Evolutionary conservation across 345 rosid genomes (phyloP).

Genomic region (rapeseed (Brassica napus)): DNA sequence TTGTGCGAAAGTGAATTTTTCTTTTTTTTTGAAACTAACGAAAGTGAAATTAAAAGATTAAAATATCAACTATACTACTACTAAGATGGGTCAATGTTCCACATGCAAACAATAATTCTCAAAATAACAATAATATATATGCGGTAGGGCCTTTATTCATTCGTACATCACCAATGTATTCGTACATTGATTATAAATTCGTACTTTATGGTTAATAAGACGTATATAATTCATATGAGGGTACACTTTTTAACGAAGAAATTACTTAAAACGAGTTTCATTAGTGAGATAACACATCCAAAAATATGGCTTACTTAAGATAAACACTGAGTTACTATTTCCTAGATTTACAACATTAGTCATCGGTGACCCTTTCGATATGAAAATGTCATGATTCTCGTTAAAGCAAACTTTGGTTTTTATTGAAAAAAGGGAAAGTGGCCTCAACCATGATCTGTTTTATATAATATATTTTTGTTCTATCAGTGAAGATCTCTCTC

Average conservation of each 20-base stretch:
- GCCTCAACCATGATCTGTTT: slow-evolving; percentile 39
- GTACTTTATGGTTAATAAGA: slow-evolving; percentile 19
- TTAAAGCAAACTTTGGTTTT: slow-evolving; percentile 39
- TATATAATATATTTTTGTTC: slow-evolving; percentile 35
- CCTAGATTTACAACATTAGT: slow-evolving; percentile 12
- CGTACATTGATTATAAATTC: slow-evolving; percentile 18
- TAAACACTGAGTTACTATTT: slow-evolving; percentile 7
- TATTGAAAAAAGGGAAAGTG: slow-evolving; percentile 40
- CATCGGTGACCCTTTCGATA: slow-evolving; percentile 14
- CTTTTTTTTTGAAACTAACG: no score
- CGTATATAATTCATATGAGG: neutral
- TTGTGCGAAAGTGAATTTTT: neutral
- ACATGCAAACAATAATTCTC: neutral
- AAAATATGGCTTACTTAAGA: neutral
- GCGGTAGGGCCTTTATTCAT: slow-evolving; percentile 29
- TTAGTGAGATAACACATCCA: neutral
- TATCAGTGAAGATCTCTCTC: slow-evolving; percentile 38
- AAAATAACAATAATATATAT: neutral
- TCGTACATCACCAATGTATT: slow-evolving; percentile 31
- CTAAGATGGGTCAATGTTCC: neutral
- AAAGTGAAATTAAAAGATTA: neutral
- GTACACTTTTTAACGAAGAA: neutral
- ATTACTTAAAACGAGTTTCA: neutral
- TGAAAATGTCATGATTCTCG: slow-evolving; percentile 35
- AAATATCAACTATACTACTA: neutral